Evolutionary conservation across 805 yeast species (phyloP).

Genomic region (Candida tibetensis): DNA sequence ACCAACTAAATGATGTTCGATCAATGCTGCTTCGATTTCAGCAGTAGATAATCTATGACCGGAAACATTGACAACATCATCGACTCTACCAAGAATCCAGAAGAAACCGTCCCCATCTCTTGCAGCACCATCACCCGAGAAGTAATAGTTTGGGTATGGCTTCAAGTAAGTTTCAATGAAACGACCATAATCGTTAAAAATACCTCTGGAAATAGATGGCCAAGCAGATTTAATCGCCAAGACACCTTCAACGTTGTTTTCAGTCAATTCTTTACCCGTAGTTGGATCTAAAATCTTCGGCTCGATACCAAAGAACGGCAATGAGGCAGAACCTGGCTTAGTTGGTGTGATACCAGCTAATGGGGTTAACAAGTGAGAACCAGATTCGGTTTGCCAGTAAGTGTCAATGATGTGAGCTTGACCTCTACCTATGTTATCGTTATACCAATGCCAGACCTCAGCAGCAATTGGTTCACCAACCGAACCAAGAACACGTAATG

Average conservation of each 20-base stretch:
- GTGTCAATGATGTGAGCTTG: slow-evolving; percentile 92
- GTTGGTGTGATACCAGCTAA: slow-evolving; percentile 92
- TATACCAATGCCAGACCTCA: slow-evolving; percentile 98
- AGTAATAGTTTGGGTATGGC: slow-evolving; percentile 91
- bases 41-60: slow-evolving; percentile 99
- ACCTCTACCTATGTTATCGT: slow-evolving; percentile 84
- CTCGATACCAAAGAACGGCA: slow-evolving; percentile 94
- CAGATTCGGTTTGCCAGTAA: slow-evolving; percentile 98
- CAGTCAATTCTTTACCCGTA: slow-evolving; percentile 77
- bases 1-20: slow-evolving; percentile 74
- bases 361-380: slow-evolving; percentile 92
- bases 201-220: slow-evolving; percentile 99
- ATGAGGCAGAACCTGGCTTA: slow-evolving; percentile 95
- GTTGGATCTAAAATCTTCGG: slow-evolving; percentile 93
- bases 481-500: slow-evolving; percentile 91
- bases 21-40: slow-evolving; percentile 90
- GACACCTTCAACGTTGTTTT: slow-evolving; percentile 94
- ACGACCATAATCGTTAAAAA: slow-evolving; percentile 83
- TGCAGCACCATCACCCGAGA: slow-evolving; percentile 99
- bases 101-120: slow-evolving; percentile 94
- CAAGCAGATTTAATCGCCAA: slow-evolving; percentile 85
- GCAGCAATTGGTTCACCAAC: slow-evolving; percentile 99
- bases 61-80: slow-evolving; percentile 95
- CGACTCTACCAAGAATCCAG: slow-evolving; percentile 98
- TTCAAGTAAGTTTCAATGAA: slow-evolving; percentile 88